Base-by-base conservation (phyloP, 2,329 filamentous ascomycete species). In the Pseudocercospora fuligena region DNA sequence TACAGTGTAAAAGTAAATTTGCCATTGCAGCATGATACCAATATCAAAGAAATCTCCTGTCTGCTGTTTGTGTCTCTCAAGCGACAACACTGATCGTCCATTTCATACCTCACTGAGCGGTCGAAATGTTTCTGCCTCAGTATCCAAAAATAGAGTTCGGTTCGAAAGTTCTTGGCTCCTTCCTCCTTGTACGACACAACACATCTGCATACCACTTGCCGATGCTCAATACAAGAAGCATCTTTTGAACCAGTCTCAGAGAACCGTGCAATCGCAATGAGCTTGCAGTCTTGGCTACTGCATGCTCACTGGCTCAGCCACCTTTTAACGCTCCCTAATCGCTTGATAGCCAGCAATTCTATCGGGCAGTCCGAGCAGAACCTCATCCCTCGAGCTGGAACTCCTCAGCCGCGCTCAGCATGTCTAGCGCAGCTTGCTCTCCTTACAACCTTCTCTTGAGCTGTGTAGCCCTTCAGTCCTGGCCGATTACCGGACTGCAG, bases 1-100 rank as follows among this genome's bases (percentile, higher is more conserved):
- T 64, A 58, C 65, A 66, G 65, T 66, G 65, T 66, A 64, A 66
- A 66, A 66, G 61, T 66, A 66, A 46, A 11, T 58, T 49, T 63
- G 56, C 27, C 51, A 56, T 56, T 56, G 51, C n/a, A 57, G 62
- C 56, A 60, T 64, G 56, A 43, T 64, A 61, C 62, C 61, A 61
- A 29, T 53, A 19, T 27, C n/a, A 58, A 58, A 63, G 61, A 61
- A 63, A 47, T 66, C 65, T 66, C 65, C 61, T 61, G 63, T 66
- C 65, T 63, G 27, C 6, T 51, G 14, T 2, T 25, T 49, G 2
- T 4, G 23, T 19, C 46, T 49, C 11, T 12, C 33, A 16, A 5
- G 14, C 12, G 16, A 16, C 12, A 36, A 16, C 12, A 16, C 14
- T 5, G 16, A 36, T 12, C 16, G 33, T 16, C 1, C 33, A 16